Percentiles rank a stretch among this genome's conserved stretches.
phyloP scores from a whole-genome alignment of 106 monocot genomes.

The Triglochin maritima region DNA sequence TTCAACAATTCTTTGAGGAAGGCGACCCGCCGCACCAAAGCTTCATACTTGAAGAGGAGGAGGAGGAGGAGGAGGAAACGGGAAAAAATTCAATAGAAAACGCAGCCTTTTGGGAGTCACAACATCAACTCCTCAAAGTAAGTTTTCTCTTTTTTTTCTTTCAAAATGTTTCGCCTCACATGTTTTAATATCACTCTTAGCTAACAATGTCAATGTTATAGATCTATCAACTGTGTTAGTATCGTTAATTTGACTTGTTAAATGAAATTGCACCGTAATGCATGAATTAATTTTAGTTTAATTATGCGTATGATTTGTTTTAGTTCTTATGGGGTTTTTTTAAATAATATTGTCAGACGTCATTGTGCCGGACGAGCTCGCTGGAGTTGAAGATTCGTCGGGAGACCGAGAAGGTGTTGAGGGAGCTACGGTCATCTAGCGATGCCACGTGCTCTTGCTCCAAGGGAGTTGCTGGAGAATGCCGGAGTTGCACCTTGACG shows the following conservation, averaged over 20 bases:
- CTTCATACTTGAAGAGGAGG: not conserved
- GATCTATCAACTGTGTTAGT: too few relatives aligned
- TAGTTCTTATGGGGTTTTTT: not conserved
- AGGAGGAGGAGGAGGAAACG: not conserved
- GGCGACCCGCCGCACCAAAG: not conserved
- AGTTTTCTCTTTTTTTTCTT: not conserved
- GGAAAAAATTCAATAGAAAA: not conserved
- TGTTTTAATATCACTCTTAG: not conserved
- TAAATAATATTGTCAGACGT: slow-evolving; percentile 21
- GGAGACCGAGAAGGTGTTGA: slow-evolving; percentile 22
- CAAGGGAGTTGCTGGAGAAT: slow-evolving; percentile 3
- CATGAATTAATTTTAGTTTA: too few relatives aligned
- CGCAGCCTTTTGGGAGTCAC: slow-evolving; percentile 53
- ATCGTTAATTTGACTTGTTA: too few relatives aligned
- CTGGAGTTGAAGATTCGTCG: slow-evolving; percentile 32
- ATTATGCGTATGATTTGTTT: not conserved
- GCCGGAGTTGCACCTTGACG: slow-evolving; percentile 27
- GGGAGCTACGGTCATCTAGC: slow-evolving; percentile 17
- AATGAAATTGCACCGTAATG: too few relatives aligned
- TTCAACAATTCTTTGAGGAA: slow-evolving; percentile 11
- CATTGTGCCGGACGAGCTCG: slow-evolving; percentile 34
- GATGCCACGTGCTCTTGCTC: slow-evolving; percentile 25
- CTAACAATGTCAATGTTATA: not conserved
- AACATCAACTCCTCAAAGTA: slow-evolving; percentile 52
- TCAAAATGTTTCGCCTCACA: not conserved